Percentiles rank a stretch among this genome's conserved stretches.
Conservation (phyloP, 2,329 filamentous ascomycete species). For the Stromatinia cepivora region DNA sequence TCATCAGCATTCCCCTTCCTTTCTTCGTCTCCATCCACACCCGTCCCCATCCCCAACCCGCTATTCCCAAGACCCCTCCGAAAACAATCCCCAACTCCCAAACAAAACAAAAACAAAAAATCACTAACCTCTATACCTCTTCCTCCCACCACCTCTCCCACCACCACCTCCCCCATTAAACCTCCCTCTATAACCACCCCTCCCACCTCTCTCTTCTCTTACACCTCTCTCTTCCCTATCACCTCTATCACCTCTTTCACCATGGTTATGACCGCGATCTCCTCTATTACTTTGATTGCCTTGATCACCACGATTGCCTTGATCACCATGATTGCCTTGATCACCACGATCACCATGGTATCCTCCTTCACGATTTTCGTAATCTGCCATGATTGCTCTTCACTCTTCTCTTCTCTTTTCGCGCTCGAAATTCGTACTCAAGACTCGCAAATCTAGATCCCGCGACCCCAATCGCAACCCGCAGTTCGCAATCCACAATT, state of each 20-base stretch:
- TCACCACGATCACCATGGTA: neutral
- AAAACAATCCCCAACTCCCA: neutral
- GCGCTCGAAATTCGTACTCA: neutral
- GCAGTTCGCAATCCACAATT: neutral
- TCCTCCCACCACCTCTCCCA: conserved; percentile 67
- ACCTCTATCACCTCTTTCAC: neutral
- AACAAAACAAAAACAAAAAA: neutral
- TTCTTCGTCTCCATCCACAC: neutral
- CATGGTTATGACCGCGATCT: too few relatives aligned
- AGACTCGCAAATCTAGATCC: too few relatives aligned
- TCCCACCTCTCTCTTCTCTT: neutral
- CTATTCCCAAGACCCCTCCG: too few relatives aligned
- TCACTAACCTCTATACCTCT: conserved; percentile 71
- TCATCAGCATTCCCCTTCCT: neutral
- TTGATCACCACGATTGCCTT: too few relatives aligned
- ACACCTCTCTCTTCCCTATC: neutral
- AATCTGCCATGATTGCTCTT: neutral
- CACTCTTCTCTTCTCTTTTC: neutral
- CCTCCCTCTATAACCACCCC: conserved; percentile 40
- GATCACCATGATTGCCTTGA: too few relatives aligned
- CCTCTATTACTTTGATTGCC: too few relatives aligned
- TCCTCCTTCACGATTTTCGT: neutral
- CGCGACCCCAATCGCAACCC: too few relatives aligned
- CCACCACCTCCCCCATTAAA: conserved; percentile 35
- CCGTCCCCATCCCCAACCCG: neutral